Base-by-base conservation (phyloP, 1,139 yeast genomes). In the Lodderomyces metapsilosis region DNA sequence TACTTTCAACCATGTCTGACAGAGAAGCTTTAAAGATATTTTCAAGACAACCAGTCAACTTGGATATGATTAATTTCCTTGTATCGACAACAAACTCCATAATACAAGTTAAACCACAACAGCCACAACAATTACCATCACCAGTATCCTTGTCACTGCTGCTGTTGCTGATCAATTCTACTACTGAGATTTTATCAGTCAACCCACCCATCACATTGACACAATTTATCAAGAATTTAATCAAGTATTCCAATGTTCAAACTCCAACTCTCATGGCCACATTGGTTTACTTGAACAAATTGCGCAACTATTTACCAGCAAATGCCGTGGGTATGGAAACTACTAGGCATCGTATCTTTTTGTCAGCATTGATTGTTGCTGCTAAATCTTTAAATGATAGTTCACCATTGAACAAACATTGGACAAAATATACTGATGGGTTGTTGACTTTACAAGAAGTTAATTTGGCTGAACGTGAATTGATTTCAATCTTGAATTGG, bases 261-360 rank as follows among this genome's bases (percentile, higher is more conserved):
- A 87, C 96, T 3, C 91, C 97, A 32, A 92, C 98, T 1, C 73
- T 92, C 43, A 91, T 92, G 98, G 84, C 97, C 13, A 78, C 96
- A 2, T 71, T 88, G 42, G 89, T 89, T 10, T 91, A 88, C 61
- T 73, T 91, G 43, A 81, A 84, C 45, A 83, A 89, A 48, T 72
- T 91, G 50, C 79, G 94, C 51, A 74, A 78, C 47, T 72, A 85
- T 11, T 76, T 92, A 43, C 97, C 98, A 4, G 81, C 91, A 24
- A 85, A 87, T 62, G 95, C 96, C 16, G 80, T 85, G 45, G 98
- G 98, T 18, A 88, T 91, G 78, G 88, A 88, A 52, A 88, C 97
- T 44, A 89, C 98, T 5, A 80, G 95, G 58, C 98, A 92, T 67
- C 76, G 98, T 48, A 87, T 92, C 46, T 91, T 92, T 52, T 70